These are phyloP conservation scores for Populus davidiana DNA, from an alignment of 345 rosid species.

Conservation along the genomic window DNA sequence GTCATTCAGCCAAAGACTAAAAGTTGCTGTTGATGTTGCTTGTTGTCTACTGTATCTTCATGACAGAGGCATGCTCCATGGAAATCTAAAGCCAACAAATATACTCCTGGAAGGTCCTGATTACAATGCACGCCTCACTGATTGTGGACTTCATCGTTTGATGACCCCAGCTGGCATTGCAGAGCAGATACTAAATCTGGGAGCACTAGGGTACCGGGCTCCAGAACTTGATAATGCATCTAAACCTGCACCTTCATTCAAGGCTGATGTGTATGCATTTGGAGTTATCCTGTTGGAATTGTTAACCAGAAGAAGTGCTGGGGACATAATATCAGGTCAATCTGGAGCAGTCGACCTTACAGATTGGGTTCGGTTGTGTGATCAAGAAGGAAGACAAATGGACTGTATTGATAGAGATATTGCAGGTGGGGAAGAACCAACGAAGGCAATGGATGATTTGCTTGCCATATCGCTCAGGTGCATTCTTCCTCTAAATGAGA, in stretches of 20 bases:
- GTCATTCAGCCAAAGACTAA: slow-evolving; percentile 74
- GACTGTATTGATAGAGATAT: slow-evolving; percentile 91
- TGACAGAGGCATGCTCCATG: slow-evolving; percentile 77
- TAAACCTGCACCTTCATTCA: slow-evolving; percentile 63
- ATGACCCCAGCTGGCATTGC: slow-evolving; percentile 82
- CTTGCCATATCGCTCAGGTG: slow-evolving; percentile 75
- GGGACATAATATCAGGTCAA: slow-evolving; percentile 94
- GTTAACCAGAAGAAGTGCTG: slow-evolving; percentile 78
- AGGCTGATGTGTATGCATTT: slow-evolving; percentile 78
- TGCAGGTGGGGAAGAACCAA: slow-evolving; percentile 72
- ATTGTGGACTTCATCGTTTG: slow-evolving; percentile 80
- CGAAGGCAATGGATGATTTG: slow-evolving; percentile 84
- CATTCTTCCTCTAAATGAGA: slow-evolving; percentile 75
- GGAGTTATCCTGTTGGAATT: slow-evolving; percentile 94
- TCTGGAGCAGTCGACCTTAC: slow-evolving; percentile 90
- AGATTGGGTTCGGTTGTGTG: slow-evolving; percentile 80
- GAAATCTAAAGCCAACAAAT: slow-evolving; percentile 84
- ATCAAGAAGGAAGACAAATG: slow-evolving; percentile 85
- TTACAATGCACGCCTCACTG: slow-evolving; percentile 52
- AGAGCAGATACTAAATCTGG: slow-evolving; percentile 82
- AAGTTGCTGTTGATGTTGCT: slow-evolving; percentile 76
- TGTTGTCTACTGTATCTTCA: slow-evolving; percentile 70
- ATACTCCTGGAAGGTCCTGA: slow-evolving; percentile 60
- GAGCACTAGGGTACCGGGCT: slow-evolving; percentile 91
- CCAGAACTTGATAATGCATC: slow-evolving; percentile 72